Percentiles rank a stretch among this genome's conserved stretches.
Conservation (phyloP, 371 early-diverging fungal genomes). For the Mortierella sp. region DNA sequence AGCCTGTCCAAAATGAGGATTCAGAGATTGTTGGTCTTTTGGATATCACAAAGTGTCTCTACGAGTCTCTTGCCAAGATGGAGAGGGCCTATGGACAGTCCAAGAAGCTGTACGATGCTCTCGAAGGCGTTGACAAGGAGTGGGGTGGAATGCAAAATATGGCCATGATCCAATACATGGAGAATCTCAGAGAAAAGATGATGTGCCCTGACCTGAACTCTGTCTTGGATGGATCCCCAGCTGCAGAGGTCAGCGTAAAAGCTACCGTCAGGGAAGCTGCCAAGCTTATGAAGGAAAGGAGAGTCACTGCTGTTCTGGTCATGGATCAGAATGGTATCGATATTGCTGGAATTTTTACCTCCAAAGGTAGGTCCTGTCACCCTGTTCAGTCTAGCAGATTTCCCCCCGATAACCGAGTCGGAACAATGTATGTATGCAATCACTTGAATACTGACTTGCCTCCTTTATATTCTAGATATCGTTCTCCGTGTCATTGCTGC, state of each 20-base stretch:
- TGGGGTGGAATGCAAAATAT: slow-evolving; percentile 70
- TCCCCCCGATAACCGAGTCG: no score
- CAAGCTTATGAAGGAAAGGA: slow-evolving; percentile 83
- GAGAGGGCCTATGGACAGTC: slow-evolving; percentile 93
- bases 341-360: slow-evolving; percentile 95
- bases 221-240: slow-evolving; percentile 76
- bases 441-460: no score
- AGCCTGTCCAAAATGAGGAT: slow-evolving; percentile 93
- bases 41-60: slow-evolving; percentile 96
- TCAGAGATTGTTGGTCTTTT: slow-evolving; percentile 93
- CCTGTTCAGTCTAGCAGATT: no score
- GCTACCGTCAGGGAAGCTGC: slow-evolving; percentile 93
- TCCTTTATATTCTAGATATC: slow-evolving; percentile 70
- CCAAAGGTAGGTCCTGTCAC: slow-evolving; percentile 60
- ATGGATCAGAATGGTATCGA: slow-evolving; percentile 76
- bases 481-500: slow-evolving; percentile 97
- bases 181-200: slow-evolving; percentile 79
- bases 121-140: slow-evolving; percentile 94
- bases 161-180: slow-evolving; percentile 74
- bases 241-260: slow-evolving; percentile 81
- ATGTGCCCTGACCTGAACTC: slow-evolving; percentile 88
- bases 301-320: slow-evolving; percentile 92
- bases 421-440: no score
- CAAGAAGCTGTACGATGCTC: slow-evolving; percentile 86
- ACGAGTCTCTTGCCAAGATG: slow-evolving; percentile 94